A percentile compares a stretch with the other conserved stretches of the same genome.
phyloP scores from a whole-genome alignment of 495 filamentous ascomycete genomes.

The Viridothelium virens region DNA sequence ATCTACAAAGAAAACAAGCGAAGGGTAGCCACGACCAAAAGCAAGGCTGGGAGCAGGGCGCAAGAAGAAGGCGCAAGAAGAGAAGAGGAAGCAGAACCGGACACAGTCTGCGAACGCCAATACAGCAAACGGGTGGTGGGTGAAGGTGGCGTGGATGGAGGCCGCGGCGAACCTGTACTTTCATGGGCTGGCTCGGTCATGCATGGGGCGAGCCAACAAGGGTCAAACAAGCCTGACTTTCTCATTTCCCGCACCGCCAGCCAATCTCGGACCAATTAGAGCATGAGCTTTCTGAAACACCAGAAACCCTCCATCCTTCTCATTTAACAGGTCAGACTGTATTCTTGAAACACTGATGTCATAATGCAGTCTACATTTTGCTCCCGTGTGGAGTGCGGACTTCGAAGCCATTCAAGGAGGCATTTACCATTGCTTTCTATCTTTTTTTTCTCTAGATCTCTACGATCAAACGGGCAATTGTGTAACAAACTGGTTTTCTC shows the following conservation, averaged over 20 bases:
- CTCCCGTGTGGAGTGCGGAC: not conserved
- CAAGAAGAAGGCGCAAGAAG: not conserved
- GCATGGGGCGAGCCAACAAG: not conserved
- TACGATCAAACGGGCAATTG: too few relatives aligned
- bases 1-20: not conserved
- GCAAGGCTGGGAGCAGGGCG: not conserved
- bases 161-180: not conserved
- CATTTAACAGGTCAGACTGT: not conserved
- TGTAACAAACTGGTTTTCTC: too few relatives aligned
- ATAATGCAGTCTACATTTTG: not conserved
- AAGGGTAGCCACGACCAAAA: slow-evolving; percentile 5
- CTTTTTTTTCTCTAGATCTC: too few relatives aligned
- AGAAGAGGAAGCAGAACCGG: slow-evolving; percentile 2
- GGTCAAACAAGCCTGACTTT: not conserved
- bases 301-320: not conserved
- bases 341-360: slow-evolving; percentile 7
- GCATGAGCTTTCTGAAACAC: not conserved
- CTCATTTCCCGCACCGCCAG: slow-evolving; percentile 5
- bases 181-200: not conserved
- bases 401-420: not conserved
- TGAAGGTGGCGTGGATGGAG: not conserved
- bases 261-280: not conserved
- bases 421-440: not conserved
- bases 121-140: not conserved
- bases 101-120: slow-evolving; percentile 5